A percentile compares a stretch with the other conserved stretches of the same genome.
These are phyloP conservation scores for Globisporangium cystogenes DNA, from an alignment of 352 stramenopile species.

Conservation along the genomic window DNA sequence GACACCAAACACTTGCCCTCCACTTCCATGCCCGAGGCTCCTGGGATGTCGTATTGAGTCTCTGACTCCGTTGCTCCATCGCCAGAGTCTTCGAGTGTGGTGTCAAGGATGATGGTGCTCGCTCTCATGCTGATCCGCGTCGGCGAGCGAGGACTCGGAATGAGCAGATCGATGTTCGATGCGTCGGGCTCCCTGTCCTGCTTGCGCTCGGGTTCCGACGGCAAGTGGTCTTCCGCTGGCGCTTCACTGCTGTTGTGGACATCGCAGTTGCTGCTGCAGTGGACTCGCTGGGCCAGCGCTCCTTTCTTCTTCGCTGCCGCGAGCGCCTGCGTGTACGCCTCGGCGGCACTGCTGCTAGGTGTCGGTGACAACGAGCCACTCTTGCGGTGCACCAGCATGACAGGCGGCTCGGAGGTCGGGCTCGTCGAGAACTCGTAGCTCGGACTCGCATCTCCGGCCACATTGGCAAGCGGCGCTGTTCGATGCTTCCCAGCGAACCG, in stretches of 20 bases:
- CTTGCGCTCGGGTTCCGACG: background rate
- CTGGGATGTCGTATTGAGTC: background rate
- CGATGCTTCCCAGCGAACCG: too few species aligned
- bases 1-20: constrained; percentile 13
- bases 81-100: background rate
- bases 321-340: constrained; percentile 5
- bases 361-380: background rate
- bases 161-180: background rate
- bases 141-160: background rate
- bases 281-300: background rate
- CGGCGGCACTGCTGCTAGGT: background rate
- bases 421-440: too few species aligned
- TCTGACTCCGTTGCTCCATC: background rate
- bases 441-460: too few species aligned
- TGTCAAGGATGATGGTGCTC: background rate
- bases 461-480: too few species aligned
- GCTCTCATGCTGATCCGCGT: background rate
- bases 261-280: background rate
- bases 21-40: constrained; percentile 21
- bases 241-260: background rate
- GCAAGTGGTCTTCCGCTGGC: background rate
- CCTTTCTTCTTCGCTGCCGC: constrained; percentile 5
- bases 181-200: background rate
- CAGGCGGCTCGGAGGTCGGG: background rate
- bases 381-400: constrained; percentile 9